Conservation (phyloP, 2,329 filamentous ascomycete species). For the Exophiala viscosa region DNA sequence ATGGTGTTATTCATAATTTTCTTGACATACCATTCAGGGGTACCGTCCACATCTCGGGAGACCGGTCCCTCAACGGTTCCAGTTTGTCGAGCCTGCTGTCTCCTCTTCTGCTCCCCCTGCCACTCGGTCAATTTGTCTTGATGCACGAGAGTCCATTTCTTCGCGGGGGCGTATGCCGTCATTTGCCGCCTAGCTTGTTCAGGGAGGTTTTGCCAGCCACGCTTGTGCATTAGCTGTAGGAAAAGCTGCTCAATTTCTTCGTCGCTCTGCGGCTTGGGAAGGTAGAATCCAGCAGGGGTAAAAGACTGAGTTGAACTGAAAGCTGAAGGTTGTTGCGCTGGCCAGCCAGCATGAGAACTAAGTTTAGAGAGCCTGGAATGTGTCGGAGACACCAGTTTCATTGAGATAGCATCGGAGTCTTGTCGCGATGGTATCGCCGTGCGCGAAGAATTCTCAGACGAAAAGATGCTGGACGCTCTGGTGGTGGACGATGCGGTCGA, state of each 20-base stretch:
- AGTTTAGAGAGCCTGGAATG: slow-evolving; percentile 40
- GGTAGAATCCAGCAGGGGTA: slow-evolving; percentile 54
- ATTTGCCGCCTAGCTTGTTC: slow-evolving; percentile 94
- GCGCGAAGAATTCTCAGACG: slow-evolving; percentile 50
- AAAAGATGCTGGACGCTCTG: slow-evolving; percentile 54
- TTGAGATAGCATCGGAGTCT: slow-evolving; percentile 27
- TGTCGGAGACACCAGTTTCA: slow-evolving; percentile 35
- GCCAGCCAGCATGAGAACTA: slow-evolving; percentile 40
- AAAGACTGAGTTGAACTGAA: slow-evolving; percentile 50
- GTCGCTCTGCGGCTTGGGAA: slow-evolving; percentile 74
- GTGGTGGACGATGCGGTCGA: slow-evolving; percentile 58
- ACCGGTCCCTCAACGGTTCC: slow-evolving; percentile 62
- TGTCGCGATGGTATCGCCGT: slow-evolving; percentile 34
- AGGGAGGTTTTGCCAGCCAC: slow-evolving; percentile 94
- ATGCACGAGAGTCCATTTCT: slow-evolving; percentile 97
- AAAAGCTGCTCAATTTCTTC: slow-evolving; percentile 87
- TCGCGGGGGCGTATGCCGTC: slow-evolving; percentile 87
- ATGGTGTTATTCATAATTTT: slow-evolving; percentile 95
- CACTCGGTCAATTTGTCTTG: slow-evolving; percentile 91
- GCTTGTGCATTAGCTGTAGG: slow-evolving; percentile 89
- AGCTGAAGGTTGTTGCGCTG: slow-evolving; percentile 43
- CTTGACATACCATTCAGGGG: slow-evolving; percentile 96
- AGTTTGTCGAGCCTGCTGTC: slow-evolving; percentile 67
- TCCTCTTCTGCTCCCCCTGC: slow-evolving; percentile 89
- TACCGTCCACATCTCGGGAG: slow-evolving; percentile 85